Base-by-base conservation (phyloP, 441 rosid species). In the Populus hybrid region DNA sequence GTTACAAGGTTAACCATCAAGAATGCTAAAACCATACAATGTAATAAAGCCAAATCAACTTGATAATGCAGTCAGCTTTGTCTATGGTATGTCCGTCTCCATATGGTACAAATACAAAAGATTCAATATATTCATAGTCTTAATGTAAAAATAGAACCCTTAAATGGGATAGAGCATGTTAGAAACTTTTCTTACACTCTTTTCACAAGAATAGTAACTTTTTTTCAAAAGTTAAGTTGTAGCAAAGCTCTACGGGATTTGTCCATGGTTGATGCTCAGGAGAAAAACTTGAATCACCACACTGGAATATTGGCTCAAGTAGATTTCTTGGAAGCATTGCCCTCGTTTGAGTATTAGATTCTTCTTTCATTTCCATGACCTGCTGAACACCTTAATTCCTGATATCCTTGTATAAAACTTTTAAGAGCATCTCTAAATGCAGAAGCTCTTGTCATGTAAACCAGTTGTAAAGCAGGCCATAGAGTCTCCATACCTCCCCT, bases 401-500 rank as follows among this genome's bases (percentile, higher is more conserved):
- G 94, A 85, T 94, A 92, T 66, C 99, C 98, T 84, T 86, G 86
- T 30, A 90, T 81, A 77, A 91, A 91, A 84, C 92, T 90, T 83
- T 87, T 76, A 35, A 92, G 91, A 82, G 93, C 97, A 81, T 95
- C 97, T 89, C 86, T 88, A 68, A 88, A 94, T 1, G 92, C 87
- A 77, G 97, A 92, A 78, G 93, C 97, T 81, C 95, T 88, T 26
- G 94, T 90, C 97, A 91, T 91, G 91, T 89, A 92, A 68, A 95
- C 74, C 75, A 92, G 88, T 78, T 93, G 98, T 85, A 90, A 90
- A 73, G 97, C 95, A 75, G 98, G 95, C 82, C 90, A 87, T 78
- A 94, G 78, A 32, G 97, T 90, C 89, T 91, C 97, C 93, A 89
- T 90, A 36, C 97, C 98, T 74, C 99, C 97, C 85, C 90, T 90